These are phyloP conservation scores for Verbena officinalis DNA, from an alignment of 257 asterid species.

Conservation along the genomic window DNA sequence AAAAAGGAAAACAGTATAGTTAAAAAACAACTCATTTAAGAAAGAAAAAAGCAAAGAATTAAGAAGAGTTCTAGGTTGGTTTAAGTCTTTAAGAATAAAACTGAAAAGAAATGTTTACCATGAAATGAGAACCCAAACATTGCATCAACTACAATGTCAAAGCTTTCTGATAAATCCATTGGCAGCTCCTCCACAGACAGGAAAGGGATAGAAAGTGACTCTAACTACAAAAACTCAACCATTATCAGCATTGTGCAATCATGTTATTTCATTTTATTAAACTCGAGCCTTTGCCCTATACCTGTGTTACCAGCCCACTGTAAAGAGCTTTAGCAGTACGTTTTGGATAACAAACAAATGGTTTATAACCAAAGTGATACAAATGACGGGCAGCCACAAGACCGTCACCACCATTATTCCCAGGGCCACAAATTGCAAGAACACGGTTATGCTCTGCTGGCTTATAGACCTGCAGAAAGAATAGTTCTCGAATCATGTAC, in stretches of 20 bases:
- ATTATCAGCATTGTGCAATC: constrained; percentile 39
- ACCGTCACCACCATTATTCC: constrained; percentile 97
- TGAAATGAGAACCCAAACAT: constrained; percentile 95
- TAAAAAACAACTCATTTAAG: not conserved
- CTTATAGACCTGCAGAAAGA: constrained; percentile 65
- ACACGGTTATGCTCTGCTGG: constrained; percentile 60
- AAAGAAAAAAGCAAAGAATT: not conserved
- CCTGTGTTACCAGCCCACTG: constrained; percentile 86
- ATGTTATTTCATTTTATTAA: constrained; percentile 1
- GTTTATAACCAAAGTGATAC: constrained; percentile 83
- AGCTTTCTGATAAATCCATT: constrained; percentile 65
- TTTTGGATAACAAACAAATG: constrained; percentile 81
- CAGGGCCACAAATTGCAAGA: constrained; percentile 91
- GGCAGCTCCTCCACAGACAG: constrained; percentile 79
- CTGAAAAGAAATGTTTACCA: constrained; percentile 43
- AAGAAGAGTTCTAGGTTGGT: constrained; percentile 1
- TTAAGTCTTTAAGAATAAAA: constrained; percentile 10
- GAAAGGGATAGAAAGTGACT: constrained; percentile 82
- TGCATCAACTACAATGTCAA: constrained; percentile 83
- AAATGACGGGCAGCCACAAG: constrained; percentile 98
- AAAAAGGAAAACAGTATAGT: not conserved
- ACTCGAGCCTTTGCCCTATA: constrained; percentile 33
- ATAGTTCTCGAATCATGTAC: not conserved
- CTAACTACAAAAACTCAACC: constrained; percentile 64
- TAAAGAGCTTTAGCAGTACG: constrained; percentile 79